Evolutionary conservation across 2,329 filamentous ascomycete species (phyloP).

Genomic region (Dothiorella sarmentorum): DNA sequence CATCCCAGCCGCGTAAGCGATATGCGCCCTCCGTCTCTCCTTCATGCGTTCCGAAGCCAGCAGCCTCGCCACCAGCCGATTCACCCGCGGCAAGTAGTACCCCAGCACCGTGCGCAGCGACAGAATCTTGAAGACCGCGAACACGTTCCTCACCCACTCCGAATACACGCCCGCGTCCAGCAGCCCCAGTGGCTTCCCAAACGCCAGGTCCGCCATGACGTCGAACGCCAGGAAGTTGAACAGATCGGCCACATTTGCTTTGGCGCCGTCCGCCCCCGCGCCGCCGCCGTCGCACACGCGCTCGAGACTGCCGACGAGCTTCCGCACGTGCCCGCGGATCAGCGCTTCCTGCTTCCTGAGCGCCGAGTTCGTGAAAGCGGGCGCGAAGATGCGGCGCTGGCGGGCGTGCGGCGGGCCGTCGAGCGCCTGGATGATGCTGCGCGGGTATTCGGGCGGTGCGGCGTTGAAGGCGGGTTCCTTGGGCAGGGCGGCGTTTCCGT

Average conservation of each 20-base stretch:
- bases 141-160: conserved; percentile 31
- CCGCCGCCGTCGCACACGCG: conserved; percentile 26
- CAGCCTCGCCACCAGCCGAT: too few species aligned
- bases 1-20: background rate
- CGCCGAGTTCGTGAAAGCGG: conserved; percentile 31
- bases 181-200: conserved; percentile 30
- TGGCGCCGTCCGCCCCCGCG: background rate
- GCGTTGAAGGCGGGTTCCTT: conserved; percentile 16
- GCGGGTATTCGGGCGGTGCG: conserved; percentile 30
- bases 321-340: conserved; percentile 31
- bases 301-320: conserved; percentile 36
- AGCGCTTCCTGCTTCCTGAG: conserved; percentile 30
- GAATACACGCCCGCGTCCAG: conserved; percentile 27
- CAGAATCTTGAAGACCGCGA: conserved; percentile 23
- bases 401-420: conserved; percentile 41
- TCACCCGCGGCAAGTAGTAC: background rate
- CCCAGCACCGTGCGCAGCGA: too few species aligned
- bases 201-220: conserved; percentile 26
- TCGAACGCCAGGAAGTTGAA: background rate
- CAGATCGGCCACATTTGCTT: background rate
- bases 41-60: background rate
- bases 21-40: background rate
- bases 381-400: conserved; percentile 35
- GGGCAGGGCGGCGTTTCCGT: conserved; percentile 3
- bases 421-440: conserved; percentile 36